Evolutionary conservation across 108 stramenopile genomes (phyloP), one percentile per base, ranked within the genome.

Genomic region (Nitzschia putrida): DNA sequence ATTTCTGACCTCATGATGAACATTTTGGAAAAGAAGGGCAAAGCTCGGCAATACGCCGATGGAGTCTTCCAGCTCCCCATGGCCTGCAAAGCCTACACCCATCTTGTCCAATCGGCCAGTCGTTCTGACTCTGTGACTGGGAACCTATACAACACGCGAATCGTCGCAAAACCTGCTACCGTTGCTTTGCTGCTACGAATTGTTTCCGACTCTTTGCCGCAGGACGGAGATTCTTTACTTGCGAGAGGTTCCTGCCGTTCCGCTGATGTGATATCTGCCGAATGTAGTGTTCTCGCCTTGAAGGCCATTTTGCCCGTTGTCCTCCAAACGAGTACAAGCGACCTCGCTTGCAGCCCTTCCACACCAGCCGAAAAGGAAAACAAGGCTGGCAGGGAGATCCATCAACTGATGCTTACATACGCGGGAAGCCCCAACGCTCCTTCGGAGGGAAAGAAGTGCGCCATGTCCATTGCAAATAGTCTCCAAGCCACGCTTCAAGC

Each of bases 31-130:
- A 95, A 92, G 82, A 91, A 89, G 78, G 94, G 94, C 51, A 92
- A 92, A 75, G 91, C 92, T 78, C 89, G 91, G 22, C 90, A 95
- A 61, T 95, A 95, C 69, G 89, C 94, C 10, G 90, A 91, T 40
- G 94, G 94, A 57, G 94, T 95, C 53, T 95, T 95, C 87, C 92
- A 95, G 84, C 86, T 95, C 14, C 90, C 89, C 80, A 95, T 89
- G 8, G 91, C 91, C 44, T 89, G 87, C 72, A 94, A 94, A 73
- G 93, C 93, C 3, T 94, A 88, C 80, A 80, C 89, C 50, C 88
- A 91, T 66, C 82, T 95, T 29, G 78, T 83, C 64, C 69, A 57
- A 45, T 81, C 91, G 24, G 91, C 89, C 52, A 65, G 68, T 50
- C 74, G 66, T 53, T 76, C 84, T 23, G 90, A 85, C 42, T 59